These are phyloP conservation scores for Xylaria sp. DNA, from an alignment of 2,329 filamentous ascomycete species.

Conservation along the genomic window DNA sequence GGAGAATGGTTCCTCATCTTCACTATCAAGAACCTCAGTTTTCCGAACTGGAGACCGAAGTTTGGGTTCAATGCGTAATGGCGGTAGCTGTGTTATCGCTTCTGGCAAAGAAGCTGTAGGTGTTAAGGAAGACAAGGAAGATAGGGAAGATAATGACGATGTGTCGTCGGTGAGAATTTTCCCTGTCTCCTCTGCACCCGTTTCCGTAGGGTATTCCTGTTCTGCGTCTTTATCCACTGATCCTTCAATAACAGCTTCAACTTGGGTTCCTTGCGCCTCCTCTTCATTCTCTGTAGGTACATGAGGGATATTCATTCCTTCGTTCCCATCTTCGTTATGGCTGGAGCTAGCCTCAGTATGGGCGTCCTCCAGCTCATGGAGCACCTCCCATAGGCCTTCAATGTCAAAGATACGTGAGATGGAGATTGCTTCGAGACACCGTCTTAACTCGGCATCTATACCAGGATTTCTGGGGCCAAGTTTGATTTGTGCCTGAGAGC, in stretches of 20 bases:
- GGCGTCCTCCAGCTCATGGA: slow-evolving; percentile 60
- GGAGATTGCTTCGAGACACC: slow-evolving; percentile 60
- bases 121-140: slow-evolving; percentile 30
- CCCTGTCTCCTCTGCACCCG: background rate
- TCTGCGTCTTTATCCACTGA: background rate
- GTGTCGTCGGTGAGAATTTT: background rate
- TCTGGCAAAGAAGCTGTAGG: slow-evolving; percentile 12
- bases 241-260: background rate
- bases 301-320: background rate
- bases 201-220: background rate
- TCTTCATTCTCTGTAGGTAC: background rate
- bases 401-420: slow-evolving; percentile 68
- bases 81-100: slow-evolving; percentile 26
- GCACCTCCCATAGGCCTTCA: slow-evolving; percentile 66
- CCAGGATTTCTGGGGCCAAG: slow-evolving; percentile 35
- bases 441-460: slow-evolving; percentile 45
- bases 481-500: slow-evolving; percentile 48
- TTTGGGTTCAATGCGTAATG: slow-evolving; percentile 30
- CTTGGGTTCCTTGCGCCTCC: background rate
- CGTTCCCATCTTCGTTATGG: slow-evolving; percentile 4
- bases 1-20: slow-evolving; percentile 52
- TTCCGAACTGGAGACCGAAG: slow-evolving; percentile 18
- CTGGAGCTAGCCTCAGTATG: background rate
- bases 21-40: slow-evolving; percentile 51
- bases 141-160: background rate